phyloP scores from a whole-genome alignment of 2,329 filamentous ascomycete genomes.

The Pyrenophora seminiperda region DNA sequence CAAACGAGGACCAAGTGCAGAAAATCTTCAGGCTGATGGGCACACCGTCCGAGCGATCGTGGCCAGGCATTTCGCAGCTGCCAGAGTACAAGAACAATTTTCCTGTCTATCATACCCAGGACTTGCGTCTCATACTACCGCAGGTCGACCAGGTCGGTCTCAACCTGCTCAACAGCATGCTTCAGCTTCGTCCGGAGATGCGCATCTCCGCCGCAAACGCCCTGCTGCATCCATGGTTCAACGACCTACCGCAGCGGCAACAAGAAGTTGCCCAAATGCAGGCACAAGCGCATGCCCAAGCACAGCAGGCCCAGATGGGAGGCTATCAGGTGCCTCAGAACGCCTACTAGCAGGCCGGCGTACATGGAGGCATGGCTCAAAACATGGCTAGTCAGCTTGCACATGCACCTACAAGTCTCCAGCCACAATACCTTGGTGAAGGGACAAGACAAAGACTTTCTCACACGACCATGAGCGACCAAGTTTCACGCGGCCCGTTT shows the following conservation, averaged over 20 bases:
- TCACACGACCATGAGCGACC: neutral
- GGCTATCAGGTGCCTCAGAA: slow-evolving; percentile 47
- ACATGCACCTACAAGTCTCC: no score
- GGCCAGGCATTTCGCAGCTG: slow-evolving; percentile 92
- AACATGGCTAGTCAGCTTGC: no score
- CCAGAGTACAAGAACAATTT: slow-evolving; percentile 98
- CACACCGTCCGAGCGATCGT: slow-evolving; percentile 90
- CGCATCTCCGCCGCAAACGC: slow-evolving; percentile 87
- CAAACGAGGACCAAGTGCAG: slow-evolving; percentile 95
- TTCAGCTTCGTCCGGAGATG: slow-evolving; percentile 90
- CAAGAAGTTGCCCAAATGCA: slow-evolving; percentile 44
- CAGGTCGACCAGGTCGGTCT: slow-evolving; percentile 88
- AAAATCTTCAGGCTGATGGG: slow-evolving; percentile 99
- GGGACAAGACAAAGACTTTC: neutral
- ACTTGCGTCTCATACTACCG: slow-evolving; percentile 82
- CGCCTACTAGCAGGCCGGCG: slow-evolving; percentile 39
- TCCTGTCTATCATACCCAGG: slow-evolving; percentile 91
- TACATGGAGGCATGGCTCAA: neutral
- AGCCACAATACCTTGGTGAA: no score
- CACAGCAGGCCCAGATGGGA: slow-evolving; percentile 47
- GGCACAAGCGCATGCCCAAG: slow-evolving; percentile 43
- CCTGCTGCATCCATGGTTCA: slow-evolving; percentile 91
- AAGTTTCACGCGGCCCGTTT: neutral
- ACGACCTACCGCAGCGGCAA: slow-evolving; percentile 65
- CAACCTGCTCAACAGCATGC: slow-evolving; percentile 85